A percentile compares a stretch with the other conserved stretches of the same genome.
phyloP scores from a whole-genome alignment of 2,329 filamentous ascomycete genomes.

The Beauveria asiatica region DNA sequence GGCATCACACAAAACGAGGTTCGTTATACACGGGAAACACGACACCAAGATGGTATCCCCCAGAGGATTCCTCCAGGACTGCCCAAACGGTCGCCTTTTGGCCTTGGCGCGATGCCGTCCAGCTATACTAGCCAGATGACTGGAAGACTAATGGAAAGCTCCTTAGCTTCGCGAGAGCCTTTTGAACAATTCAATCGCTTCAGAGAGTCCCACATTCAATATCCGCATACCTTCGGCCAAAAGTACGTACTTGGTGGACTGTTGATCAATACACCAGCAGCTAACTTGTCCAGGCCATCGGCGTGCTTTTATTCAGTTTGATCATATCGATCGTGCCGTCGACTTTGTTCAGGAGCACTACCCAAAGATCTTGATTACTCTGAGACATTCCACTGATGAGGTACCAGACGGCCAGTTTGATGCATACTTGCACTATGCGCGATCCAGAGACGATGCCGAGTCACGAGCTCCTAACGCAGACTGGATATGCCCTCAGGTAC shows the following conservation, averaged over 20 bases:
- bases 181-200: constrained; percentile 24
- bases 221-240: constrained; percentile 29
- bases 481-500: constrained; percentile 29
- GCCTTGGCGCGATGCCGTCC: not conserved
- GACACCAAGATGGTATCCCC: constrained; percentile 5
- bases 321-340: constrained; percentile 30
- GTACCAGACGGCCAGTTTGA: constrained; percentile 29
- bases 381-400: constrained; percentile 29
- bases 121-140: constrained; percentile 5
- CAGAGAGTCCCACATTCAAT: constrained; percentile 29
- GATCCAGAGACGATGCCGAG: constrained; percentile 28
- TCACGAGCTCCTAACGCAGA: constrained; percentile 17
- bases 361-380: constrained; percentile 29
- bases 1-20: constrained; percentile 44
- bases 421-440: constrained; percentile 33
- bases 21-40: constrained; percentile 20
- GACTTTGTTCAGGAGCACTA: constrained; percentile 35
- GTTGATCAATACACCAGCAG: not conserved
- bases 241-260: constrained; percentile 18
- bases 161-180: constrained; percentile 29
- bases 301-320: constrained; percentile 35
- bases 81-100: not conserved
- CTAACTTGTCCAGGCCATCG: constrained; percentile 26
- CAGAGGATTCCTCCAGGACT: constrained; percentile 13
- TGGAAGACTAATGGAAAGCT: constrained; percentile 9